Evolutionary conservation across 495 filamentous ascomycete species (phyloP).

Genomic region (Neurospora sp.): DNA sequence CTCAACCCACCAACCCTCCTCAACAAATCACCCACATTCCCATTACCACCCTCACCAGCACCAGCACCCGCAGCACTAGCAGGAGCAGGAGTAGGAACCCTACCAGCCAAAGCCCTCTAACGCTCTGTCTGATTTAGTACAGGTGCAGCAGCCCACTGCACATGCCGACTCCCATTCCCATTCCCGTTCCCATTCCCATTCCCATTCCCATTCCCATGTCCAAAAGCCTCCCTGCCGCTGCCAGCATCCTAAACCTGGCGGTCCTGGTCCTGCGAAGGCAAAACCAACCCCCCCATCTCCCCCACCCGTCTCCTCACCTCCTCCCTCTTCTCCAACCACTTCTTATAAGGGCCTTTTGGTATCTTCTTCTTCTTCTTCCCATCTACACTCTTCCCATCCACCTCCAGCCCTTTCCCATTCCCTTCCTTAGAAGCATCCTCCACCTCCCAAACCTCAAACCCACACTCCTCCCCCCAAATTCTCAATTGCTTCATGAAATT

Average conservation of each 20-base stretch:
- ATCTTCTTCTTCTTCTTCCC: neutral
- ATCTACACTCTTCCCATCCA: neutral
- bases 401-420: neutral
- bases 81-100: neutral
- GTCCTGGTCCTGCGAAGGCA: too few species aligned
- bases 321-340: neutral
- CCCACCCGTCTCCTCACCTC: neutral
- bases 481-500: neutral
- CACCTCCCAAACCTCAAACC: neutral
- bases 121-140: neutral
- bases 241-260: neutral
- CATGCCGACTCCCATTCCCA: neutral
- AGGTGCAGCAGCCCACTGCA: neutral
- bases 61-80: too few species aligned
- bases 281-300: neutral
- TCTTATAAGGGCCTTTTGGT: neutral
- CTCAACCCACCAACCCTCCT: neutral
- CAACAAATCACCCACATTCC: neutral
- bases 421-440: neutral
- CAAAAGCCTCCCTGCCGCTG: neutral
- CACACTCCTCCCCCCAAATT: neutral
- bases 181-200: neutral
- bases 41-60: neutral
- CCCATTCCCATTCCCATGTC: neutral
- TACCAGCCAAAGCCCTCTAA: neutral